phyloP scores from a whole-genome alignment of 2,329 filamentous ascomycete genomes.

The Periconia digitata region DNA sequence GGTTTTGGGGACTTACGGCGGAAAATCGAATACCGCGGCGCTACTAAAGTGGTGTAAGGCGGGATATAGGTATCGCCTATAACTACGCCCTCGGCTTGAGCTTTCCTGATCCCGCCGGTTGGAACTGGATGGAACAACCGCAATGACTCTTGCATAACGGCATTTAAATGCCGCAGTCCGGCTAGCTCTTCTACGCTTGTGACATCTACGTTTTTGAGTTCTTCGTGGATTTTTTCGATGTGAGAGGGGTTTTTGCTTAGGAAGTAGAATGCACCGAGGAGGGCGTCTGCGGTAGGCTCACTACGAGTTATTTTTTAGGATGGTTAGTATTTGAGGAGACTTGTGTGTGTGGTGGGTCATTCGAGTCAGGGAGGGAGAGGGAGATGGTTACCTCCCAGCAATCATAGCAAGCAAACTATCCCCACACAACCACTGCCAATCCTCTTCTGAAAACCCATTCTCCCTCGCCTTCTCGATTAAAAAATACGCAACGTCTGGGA shows the following conservation, averaged over 20 bases:
- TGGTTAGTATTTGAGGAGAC: too few relatives aligned
- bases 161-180: conserved; percentile 16
- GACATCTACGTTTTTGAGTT: conserved; percentile 7
- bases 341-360: too few relatives aligned
- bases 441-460: too few relatives aligned
- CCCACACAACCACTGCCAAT: too few relatives aligned
- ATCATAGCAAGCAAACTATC: too few relatives aligned
- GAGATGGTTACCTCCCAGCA: too few relatives aligned
- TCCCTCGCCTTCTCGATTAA: too few relatives aligned
- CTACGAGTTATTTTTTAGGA: too few relatives aligned
- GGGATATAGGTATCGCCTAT: conserved; percentile 17
- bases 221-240: conserved; percentile 7
- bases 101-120: conserved; percentile 11
- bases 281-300: conserved; percentile 12
- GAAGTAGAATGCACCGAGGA: conserved; percentile 12
- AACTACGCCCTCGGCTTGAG: conserved; percentile 10
- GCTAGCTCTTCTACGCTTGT: conserved; percentile 5
- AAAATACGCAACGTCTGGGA: too few relatives aligned
- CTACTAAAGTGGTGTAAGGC: conserved; percentile 9
- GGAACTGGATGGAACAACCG: conserved; percentile 15
- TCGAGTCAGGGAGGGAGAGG: too few relatives aligned
- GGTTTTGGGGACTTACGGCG: conserved; percentile 2
- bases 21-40: conserved; percentile 18
- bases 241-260: conserved; percentile 12
- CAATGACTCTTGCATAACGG: conserved; percentile 16